Percentiles rank a stretch among this genome's conserved stretches.
These are phyloP conservation scores for Cercospora sp. DNA, from an alignment of 2,329 filamentous ascomycete species.

Conservation along the genomic window DNA sequence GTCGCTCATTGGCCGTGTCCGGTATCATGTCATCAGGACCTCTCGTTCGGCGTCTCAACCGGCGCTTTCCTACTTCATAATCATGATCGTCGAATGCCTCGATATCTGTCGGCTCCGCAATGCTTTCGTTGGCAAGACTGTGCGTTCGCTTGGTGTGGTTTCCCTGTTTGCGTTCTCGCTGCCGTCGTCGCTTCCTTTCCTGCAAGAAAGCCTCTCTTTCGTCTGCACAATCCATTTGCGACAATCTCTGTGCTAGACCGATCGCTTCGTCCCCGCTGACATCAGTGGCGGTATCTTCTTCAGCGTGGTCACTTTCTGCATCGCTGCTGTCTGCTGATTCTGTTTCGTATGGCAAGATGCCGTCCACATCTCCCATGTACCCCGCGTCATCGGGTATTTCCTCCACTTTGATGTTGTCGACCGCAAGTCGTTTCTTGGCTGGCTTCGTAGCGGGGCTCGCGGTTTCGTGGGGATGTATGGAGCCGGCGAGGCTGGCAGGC, in stretches of 20 bases:
- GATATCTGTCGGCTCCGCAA: conserved; percentile 45
- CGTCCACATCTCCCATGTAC: conserved; percentile 46
- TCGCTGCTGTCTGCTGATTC: conserved; percentile 33
- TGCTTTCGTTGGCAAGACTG: conserved; percentile 48
- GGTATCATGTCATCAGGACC: conserved; percentile 38
- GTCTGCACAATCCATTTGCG: conserved; percentile 28
- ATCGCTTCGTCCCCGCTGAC: conserved; percentile 25
- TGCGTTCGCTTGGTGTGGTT: conserved; percentile 46
- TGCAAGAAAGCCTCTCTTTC: conserved; percentile 30
- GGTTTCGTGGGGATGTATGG: conserved; percentile 42
- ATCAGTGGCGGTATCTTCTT: conserved; percentile 34
- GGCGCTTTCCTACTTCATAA: conserved; percentile 41
- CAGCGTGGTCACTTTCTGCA: conserved; percentile 27
- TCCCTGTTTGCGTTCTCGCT: conserved; percentile 42
- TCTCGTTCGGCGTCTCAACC: conserved; percentile 46
- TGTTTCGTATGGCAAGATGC: conserved; percentile 46
- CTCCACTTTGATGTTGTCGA: conserved; percentile 44
- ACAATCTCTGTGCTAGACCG: conserved; percentile 25
- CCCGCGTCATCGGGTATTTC: conserved; percentile 43
- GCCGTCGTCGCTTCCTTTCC: conserved; percentile 38
- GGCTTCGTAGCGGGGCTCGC: conserved; percentile 36
- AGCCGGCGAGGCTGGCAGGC: conserved; percentile 36
- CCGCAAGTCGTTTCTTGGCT: conserved; percentile 25
- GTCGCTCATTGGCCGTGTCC: conserved; percentile 14
- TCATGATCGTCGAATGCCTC: conserved; percentile 45